Percentiles rank a stretch among this genome's conserved stretches.
These are phyloP conservation scores for Nymphaea thermarum DNA, from an alignment of 164 flowering plant genomes.

Conservation along the genomic window DNA sequence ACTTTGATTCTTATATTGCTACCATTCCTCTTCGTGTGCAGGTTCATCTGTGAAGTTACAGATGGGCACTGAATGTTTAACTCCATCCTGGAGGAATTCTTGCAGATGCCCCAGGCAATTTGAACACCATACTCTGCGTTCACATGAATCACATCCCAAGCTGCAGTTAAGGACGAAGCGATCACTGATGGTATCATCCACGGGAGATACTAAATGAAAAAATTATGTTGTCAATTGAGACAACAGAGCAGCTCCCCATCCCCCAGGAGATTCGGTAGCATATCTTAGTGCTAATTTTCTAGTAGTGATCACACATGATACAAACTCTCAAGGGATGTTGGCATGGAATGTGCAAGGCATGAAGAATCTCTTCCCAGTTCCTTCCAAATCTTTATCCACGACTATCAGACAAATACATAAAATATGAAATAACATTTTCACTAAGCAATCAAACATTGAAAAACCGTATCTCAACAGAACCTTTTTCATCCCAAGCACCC, in stretches of 20 bases:
- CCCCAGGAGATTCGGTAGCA: constrained; percentile 75
- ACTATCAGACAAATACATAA: no score
- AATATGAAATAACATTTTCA: no score
- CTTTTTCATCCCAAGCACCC: no score
- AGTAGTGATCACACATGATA: constrained; percentile 31
- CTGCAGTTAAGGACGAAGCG: not conserved
- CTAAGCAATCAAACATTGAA: no score
- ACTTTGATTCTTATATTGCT: constrained; percentile 79
- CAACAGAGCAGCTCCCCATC: constrained; percentile 82
- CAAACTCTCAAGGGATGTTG: constrained; percentile 12
- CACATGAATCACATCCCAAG: constrained; percentile 46
- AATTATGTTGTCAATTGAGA: constrained; percentile 42
- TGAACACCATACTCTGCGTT: constrained; percentile 27
- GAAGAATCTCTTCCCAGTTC: no score
- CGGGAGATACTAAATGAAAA: not conserved
- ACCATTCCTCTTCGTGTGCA: constrained; percentile 60
- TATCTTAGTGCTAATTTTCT: constrained; percentile 81
- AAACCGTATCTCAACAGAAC: no score
- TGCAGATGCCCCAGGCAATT: constrained; percentile 44
- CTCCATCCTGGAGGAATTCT: constrained; percentile 61
- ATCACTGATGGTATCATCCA: not conserved
- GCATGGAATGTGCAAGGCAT: constrained; percentile 25
- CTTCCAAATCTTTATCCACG: no score
- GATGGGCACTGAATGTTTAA: constrained; percentile 18
- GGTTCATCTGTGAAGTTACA: constrained; percentile 40